Conservation (phyloP, 495 filamentous ascomycete genomes). For the Penicillium lagena region DNA sequence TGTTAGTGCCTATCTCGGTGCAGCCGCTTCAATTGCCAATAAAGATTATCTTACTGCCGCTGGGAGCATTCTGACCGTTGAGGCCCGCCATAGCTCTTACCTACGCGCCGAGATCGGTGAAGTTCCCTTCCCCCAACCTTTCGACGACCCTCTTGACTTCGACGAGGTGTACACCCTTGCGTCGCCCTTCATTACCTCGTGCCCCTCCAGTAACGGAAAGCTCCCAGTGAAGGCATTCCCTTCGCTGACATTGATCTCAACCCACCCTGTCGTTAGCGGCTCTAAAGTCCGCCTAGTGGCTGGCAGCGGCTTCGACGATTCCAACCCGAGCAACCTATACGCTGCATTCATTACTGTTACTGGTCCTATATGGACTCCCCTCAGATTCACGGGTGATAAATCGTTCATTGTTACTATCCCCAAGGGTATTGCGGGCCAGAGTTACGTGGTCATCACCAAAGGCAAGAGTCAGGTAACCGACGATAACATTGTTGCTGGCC, state of each 20-base stretch:
- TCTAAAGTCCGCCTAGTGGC: conserved; percentile 6
- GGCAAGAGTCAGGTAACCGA: conserved; percentile 16
- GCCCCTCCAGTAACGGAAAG: conserved; percentile 45
- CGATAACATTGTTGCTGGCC: conserved; percentile 25
- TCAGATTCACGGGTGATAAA: conserved; percentile 14
- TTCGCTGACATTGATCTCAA: conserved; percentile 18
- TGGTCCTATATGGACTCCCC: conserved; percentile 25
- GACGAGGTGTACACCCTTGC: conserved; percentile 57
- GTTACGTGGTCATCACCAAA: conserved; percentile 31
- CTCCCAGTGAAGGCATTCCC: conserved; percentile 57
- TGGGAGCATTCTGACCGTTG: conserved; percentile 55
- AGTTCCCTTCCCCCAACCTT: conserved; percentile 48
- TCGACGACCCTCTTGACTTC: conserved; percentile 50
- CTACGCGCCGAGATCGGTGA: conserved; percentile 44
- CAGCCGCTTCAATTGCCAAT: conserved; percentile 49
- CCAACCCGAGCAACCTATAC: background rate
- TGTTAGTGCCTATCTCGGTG: conserved; percentile 54
- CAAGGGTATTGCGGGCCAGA: conserved; percentile 26
- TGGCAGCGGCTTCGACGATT: conserved; percentile 7
- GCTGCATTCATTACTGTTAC: conserved; percentile 35
- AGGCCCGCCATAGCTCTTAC: conserved; percentile 54
- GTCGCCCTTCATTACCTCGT: conserved; percentile 50
- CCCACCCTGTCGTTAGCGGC: conserved; percentile 8
- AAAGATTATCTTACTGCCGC: conserved; percentile 50
- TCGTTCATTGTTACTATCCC: conserved; percentile 30